These are phyloP conservation scores for Dictyostelium firmibasis DNA, from an alignment of 78 protist genomes.

Conservation along the genomic window DNA sequence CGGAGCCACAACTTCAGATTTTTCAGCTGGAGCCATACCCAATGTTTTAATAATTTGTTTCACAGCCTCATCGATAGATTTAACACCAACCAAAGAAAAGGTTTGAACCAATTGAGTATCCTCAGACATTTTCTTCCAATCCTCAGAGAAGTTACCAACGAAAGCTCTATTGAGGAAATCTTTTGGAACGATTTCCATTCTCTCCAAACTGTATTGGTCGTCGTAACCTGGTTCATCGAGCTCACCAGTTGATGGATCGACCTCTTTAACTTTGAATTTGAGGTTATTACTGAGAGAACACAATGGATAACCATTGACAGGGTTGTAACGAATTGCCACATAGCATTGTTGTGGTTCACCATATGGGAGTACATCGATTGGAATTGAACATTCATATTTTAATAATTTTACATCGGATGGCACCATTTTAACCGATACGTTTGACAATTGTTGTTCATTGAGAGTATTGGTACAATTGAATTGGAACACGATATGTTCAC, in stretches of 20 bases:
- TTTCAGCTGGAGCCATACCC: conserved; percentile 89
- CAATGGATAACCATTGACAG: conserved; percentile 10
- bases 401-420: conserved; percentile 20
- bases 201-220: conserved; percentile 87
- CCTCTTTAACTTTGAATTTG: conserved; percentile 84
- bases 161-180: conserved; percentile 79
- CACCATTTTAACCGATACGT: conserved; percentile 83
- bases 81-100: conserved; percentile 79
- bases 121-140: conserved; percentile 82
- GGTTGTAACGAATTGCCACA: conserved; percentile 38
- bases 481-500: conserved; percentile 90
- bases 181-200: conserved; percentile 56
- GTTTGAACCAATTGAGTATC: conserved; percentile 81
- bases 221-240: conserved; percentile 82
- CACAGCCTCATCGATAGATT: conserved; percentile 83
- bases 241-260: conserved; percentile 88
- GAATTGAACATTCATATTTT: conserved; percentile 18
- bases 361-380: conserved; percentile 34
- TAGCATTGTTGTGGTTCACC: conserved; percentile 44
- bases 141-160: conserved; percentile 79
- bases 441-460: conserved; percentile 86
- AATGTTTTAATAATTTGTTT: conserved; percentile 71
- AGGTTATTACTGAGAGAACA: conserved; percentile 70
- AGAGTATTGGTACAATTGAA: conserved; percentile 93
- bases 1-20: conserved; percentile 64